Conservation (phyloP, 208 protist species). For the Angomonas desouzai region DNA sequence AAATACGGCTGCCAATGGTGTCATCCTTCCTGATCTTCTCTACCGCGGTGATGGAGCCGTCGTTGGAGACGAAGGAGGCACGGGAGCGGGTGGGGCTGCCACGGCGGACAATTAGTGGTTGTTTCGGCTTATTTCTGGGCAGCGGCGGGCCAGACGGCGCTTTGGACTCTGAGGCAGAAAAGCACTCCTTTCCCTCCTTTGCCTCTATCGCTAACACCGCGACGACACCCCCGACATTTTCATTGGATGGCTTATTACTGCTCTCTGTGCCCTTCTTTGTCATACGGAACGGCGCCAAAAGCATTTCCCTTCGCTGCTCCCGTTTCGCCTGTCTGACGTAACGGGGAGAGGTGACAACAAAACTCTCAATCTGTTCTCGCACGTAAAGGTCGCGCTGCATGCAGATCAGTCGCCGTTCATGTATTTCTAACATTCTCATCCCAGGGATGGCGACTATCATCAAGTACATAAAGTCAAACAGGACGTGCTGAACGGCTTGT, state of each 20-base stretch:
- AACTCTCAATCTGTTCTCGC: slow-evolving; percentile 60
- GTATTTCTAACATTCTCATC: slow-evolving; percentile 38
- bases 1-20: neutral
- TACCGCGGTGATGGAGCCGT: neutral
- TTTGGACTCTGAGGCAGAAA: neutral
- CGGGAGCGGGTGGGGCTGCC: neutral
- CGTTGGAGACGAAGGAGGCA: neutral
- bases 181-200: no score
- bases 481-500: slow-evolving; percentile 26
- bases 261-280: neutral
- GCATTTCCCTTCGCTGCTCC: neutral
- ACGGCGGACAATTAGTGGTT: neutral
- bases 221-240: neutral
- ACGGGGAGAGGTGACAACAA: slow-evolving; percentile 20
- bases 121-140: neutral
- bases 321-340: neutral
- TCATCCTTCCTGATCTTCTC: slow-evolving; percentile 5
- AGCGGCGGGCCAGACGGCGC: neutral
- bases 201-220: neutral
- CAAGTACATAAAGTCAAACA: slow-evolving; percentile 54
- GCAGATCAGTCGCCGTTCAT: slow-evolving; percentile 49
- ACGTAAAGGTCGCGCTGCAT: slow-evolving; percentile 63
- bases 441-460: slow-evolving; percentile 37
- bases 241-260: neutral
- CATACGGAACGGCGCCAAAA: slow-evolving; percentile 2